Evolutionary conservation across 495 filamentous ascomycete genomes (phyloP).

Genomic region (Penicillium canariense): DNA sequence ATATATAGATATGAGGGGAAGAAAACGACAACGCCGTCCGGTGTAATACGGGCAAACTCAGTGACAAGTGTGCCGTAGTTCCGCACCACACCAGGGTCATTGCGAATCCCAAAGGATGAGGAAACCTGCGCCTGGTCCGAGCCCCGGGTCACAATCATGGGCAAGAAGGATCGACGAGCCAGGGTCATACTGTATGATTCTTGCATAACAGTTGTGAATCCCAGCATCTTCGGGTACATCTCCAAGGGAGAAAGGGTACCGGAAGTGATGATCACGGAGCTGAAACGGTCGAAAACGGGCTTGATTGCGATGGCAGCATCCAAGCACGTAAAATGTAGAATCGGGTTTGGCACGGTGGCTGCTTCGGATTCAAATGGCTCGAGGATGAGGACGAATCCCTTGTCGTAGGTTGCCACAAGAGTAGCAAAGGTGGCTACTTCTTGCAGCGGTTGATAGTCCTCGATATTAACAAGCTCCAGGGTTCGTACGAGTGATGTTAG

Average conservation of each 20-base stretch:
- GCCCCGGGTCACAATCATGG: slow-evolving; percentile 95
- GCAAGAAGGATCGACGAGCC: slow-evolving; percentile 89
- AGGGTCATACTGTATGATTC: slow-evolving; percentile 98
- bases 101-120: slow-evolving; percentile 88
- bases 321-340: slow-evolving; percentile 93
- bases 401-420: slow-evolving; percentile 94
- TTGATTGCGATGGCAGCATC: slow-evolving; percentile 99
- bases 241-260: slow-evolving; percentile 96
- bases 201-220: slow-evolving; percentile 85
- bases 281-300: slow-evolving; percentile 95
- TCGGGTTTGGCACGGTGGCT: slow-evolving; percentile 91
- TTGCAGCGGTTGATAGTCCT: slow-evolving; percentile 95
- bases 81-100: slow-evolving; percentile 88
- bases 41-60: slow-evolving; percentile 91
- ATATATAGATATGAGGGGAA: slow-evolving; percentile 99
- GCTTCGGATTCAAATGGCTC: slow-evolving; percentile 96
- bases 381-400: slow-evolving; percentile 91
- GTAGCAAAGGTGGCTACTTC: slow-evolving; percentile 99
- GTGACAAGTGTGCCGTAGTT: slow-evolving; percentile 93
- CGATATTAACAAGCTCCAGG: slow-evolving; percentile 93
- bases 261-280: slow-evolving; percentile 97
- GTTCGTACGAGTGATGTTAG: slow-evolving; percentile 93
- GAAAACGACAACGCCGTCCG: slow-evolving; percentile 97
- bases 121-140: slow-evolving; percentile 90
- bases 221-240: slow-evolving; percentile 99